Percentiles rank a stretch among this genome's conserved stretches.
Conservation (phyloP, 1,139 yeast species). For the Sugiyamaella paludigena region DNA sequence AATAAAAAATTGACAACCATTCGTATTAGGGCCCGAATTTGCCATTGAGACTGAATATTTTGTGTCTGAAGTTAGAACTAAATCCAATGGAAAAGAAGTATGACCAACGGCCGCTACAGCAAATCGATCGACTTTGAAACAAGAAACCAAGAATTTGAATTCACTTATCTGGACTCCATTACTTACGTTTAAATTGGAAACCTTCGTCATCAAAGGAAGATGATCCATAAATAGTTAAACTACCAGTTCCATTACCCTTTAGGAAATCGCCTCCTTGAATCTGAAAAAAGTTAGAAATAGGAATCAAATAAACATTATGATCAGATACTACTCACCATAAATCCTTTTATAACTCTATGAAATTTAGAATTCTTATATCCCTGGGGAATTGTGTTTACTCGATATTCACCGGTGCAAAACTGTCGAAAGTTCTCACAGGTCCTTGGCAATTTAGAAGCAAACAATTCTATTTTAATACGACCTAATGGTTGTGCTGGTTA, state of each 20-base stretch:
- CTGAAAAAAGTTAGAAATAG: conserved; percentile 14
- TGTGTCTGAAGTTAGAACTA: conserved; percentile 32
- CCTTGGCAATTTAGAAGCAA: conserved; percentile 43
- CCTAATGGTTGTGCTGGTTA: conserved; percentile 35
- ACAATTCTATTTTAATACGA: conserved; percentile 48
- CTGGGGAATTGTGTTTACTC: conserved; percentile 46
- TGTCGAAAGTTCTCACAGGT: conserved; percentile 56
- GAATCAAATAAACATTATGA: not conserved
- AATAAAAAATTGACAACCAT: conserved; percentile 44
- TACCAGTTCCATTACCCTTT: conserved; percentile 48
- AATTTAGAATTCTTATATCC: conserved; percentile 71
- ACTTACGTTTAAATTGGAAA: conserved; percentile 62
- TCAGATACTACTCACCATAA: conserved; percentile 56
- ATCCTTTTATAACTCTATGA: conserved; percentile 75
- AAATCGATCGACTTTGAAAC: too few relatives aligned
- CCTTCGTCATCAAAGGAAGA: conserved; percentile 82
- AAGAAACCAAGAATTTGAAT: too few relatives aligned
- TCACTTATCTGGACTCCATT: not conserved
- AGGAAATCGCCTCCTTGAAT: conserved; percentile 47
- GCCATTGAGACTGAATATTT: conserved; percentile 46
- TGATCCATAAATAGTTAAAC: conserved; percentile 49
- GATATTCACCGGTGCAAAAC: conserved; percentile 54
- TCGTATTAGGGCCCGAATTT: conserved; percentile 45
- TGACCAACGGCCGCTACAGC: conserved; percentile 1
- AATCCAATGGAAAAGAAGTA: conserved; percentile 23